Conservation (phyloP, 2,329 filamentous ascomycete genomes). For the Furcasterigmium sp. region DNA sequence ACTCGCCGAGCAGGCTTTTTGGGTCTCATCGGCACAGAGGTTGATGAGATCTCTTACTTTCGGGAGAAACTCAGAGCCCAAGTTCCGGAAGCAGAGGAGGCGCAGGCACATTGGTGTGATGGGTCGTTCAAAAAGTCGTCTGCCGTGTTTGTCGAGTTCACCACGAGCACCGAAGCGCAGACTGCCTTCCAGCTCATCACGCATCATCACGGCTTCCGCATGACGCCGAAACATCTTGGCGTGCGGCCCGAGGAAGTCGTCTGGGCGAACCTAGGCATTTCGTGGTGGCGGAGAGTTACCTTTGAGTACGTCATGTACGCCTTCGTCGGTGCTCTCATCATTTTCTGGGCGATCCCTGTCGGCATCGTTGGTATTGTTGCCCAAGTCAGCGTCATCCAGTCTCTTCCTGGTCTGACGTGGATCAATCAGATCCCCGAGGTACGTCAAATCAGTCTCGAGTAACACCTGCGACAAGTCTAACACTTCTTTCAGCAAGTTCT, state of each 20-base stretch:
- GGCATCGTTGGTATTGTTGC: background rate
- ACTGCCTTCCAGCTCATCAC: background rate
- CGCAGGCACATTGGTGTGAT: conserved; percentile 60
- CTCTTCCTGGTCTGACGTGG: too few species aligned
- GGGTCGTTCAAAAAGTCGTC: conserved; percentile 58
- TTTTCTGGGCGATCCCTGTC: background rate
- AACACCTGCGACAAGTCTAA: too few species aligned
- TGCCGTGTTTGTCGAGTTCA: background rate
- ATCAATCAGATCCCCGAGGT: too few species aligned
- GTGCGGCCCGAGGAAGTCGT: background rate
- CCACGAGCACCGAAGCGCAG: background rate
- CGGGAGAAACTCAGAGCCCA: conserved; percentile 68
- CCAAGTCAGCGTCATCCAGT: background rate
- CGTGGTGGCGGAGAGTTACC: background rate
- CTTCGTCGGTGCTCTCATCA: background rate
- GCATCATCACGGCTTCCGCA: background rate
- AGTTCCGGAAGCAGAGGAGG: conserved; percentile 61
- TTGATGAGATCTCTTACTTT: conserved; percentile 91
- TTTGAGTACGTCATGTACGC: background rate
- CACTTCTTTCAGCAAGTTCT: too few species aligned
- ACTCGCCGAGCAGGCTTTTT: conserved; percentile 59
- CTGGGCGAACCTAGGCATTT: background rate
- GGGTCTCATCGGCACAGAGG: conserved; percentile 68
- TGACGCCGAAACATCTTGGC: background rate
- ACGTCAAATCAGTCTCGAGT: too few species aligned